These are phyloP conservation scores for Coemansia asiatica DNA, from an alignment of 192 early-diverging fungal species.

Conservation along the genomic window DNA sequence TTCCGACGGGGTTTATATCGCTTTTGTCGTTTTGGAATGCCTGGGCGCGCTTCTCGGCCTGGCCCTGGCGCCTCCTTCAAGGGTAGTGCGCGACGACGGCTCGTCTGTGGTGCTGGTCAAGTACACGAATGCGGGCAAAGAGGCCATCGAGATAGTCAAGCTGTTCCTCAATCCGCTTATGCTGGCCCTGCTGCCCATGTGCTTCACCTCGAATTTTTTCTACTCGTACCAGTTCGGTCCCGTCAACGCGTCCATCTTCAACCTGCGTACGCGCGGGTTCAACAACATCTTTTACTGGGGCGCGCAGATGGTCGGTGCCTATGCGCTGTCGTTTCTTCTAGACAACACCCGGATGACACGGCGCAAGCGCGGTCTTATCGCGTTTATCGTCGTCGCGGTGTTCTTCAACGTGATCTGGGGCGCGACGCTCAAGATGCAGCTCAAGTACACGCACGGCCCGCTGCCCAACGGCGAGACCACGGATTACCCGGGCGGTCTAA, in stretches of 20 bases:
- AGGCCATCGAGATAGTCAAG: conserved; percentile 54
- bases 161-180: conserved; percentile 66
- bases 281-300: conserved; percentile 85
- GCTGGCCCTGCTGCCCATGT: conserved; percentile 69
- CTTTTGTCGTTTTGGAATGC: conserved; percentile 76
- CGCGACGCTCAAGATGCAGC: conserved; percentile 65
- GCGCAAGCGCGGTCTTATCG: conserved; percentile 64
- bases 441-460: conserved; percentile 46
- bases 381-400: conserved; percentile 51
- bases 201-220: conserved; percentile 83
- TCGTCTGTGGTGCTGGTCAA: conserved; percentile 65
- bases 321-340: conserved; percentile 65
- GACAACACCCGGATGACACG: conserved; percentile 61
- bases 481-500: conserved; percentile 30
- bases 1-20: conserved; percentile 73
- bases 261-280: conserved; percentile 70
- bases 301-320: conserved; percentile 75
- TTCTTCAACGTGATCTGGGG: conserved; percentile 65
- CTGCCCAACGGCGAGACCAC: conserved; percentile 13
- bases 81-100: conserved; percentile 71
- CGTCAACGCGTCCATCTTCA: conserved; percentile 72
- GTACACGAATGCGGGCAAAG: conserved; percentile 66
- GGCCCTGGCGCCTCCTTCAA: conserved; percentile 62
- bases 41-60: conserved; percentile 63
- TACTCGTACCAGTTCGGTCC: conserved; percentile 81